Evolutionary conservation across 2,329 filamentous ascomycete genomes (phyloP), one percentile per base, ranked within the genome.

Genomic region (Claviceps cyperi): DNA sequence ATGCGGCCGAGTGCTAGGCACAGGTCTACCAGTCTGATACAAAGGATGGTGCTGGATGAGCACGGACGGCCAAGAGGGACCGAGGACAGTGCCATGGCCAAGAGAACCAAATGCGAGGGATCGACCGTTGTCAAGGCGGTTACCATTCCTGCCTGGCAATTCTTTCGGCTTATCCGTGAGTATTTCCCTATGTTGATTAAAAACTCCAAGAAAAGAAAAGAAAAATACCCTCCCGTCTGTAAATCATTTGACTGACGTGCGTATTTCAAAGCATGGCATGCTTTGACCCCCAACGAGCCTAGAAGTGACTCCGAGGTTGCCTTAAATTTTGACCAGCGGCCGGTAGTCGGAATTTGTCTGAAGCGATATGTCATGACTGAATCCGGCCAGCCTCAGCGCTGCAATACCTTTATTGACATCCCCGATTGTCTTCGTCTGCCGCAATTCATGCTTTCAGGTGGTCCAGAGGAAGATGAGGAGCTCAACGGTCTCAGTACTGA

Each of bases 61-160:
- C 64, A 73, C 28, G 70, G 70, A 5, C 68, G 68, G n/a, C 59
- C 71, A 4, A 60, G 67, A 4, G 67, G 69, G 39, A 55, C 68
- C 2, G 70, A 74, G 24, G 62, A 67, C 14, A 59, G 63, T 15
- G 69, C 62, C 14, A 59, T 74, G 32, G 62, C 71, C 40, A 67
- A 70, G 53, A 69, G 63, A 63, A 67, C 56, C 64, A 70, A 59
- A 64, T 62, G 57, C 62, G 73, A 61, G 65, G 71, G 57, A 9
- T 76, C 75, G 13, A 73, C 69, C 2, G 71, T 74, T 51, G 73
- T 69, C 57, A 95, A 91, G 61, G 90, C 94, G 59, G 85, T 97
- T 14, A 83, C 91, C 52, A 95, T 97, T 71, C 91, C 91, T 38
- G 92, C 92, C 2, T 97, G 90, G 89, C 91, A 96, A 60, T 95